phyloP scores from a whole-genome alignment of 768 basidiomycete genomes.

The Leccinum subtestaceum region DNA sequence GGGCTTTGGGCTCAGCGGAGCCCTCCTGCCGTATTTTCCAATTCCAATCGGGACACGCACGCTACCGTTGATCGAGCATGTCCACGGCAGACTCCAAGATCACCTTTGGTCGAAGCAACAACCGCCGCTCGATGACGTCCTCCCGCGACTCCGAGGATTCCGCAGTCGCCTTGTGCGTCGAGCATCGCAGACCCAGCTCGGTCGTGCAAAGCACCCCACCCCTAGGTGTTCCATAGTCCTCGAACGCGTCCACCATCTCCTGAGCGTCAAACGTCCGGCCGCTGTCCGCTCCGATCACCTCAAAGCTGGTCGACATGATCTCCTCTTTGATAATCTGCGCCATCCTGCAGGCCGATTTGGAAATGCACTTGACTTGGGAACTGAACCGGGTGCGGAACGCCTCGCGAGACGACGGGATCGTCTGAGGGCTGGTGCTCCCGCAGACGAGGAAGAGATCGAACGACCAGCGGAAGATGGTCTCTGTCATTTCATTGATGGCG shows the following conservation, averaged over 20 bases:
- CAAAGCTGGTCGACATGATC: slow-evolving; percentile 75
- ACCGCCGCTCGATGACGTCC: slow-evolving; percentile 51
- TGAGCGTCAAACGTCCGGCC: slow-evolving; percentile 47
- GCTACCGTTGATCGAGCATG: slow-evolving; percentile 39
- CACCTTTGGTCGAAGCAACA: slow-evolving; percentile 71
- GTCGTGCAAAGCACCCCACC: slow-evolving; percentile 64
- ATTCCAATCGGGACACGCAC: not conserved
- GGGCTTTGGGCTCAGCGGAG: not conserved
- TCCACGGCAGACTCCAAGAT: slow-evolving; percentile 69
- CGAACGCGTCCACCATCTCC: slow-evolving; percentile 63
- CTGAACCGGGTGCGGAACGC: slow-evolving; percentile 49
- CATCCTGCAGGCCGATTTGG: slow-evolving; percentile 59
- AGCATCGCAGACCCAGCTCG: slow-evolving; percentile 68
- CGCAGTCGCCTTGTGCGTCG: slow-evolving; percentile 41
- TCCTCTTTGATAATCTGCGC: slow-evolving; percentile 68
- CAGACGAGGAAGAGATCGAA: slow-evolving; percentile 64
- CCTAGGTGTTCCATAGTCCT: slow-evolving; percentile 49
- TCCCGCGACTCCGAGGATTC: slow-evolving; percentile 33
- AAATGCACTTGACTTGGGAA: slow-evolving; percentile 63
- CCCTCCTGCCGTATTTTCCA: not conserved
- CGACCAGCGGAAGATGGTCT: slow-evolving; percentile 71
- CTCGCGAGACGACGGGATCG: slow-evolving; percentile 36
- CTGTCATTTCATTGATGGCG: slow-evolving; percentile 67
- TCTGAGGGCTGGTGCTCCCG: slow-evolving; percentile 48
- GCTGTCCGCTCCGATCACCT: slow-evolving; percentile 60